A percentile compares a stretch with the other conserved stretches of the same genome.
Conservation (phyloP, 768 basidiomycete genomes). For the Trametes villosa region DNA sequence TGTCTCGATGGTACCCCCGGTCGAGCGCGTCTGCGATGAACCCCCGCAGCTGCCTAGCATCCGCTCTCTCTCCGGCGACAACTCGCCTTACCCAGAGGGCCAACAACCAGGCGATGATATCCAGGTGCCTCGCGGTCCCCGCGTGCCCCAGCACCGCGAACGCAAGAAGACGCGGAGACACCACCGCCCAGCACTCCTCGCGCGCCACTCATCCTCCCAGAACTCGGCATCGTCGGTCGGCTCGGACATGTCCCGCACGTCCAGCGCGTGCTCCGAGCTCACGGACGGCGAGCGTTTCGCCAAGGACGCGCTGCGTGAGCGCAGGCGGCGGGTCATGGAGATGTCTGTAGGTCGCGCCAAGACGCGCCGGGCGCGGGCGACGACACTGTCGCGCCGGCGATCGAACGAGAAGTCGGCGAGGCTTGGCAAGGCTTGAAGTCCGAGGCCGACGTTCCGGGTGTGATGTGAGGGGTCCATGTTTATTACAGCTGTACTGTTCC, state of each 20-base stretch:
- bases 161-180: constrained; percentile 1
- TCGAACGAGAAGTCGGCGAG: background rate
- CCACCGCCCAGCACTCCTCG: constrained; percentile 10
- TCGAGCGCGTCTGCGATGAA: constrained; percentile 1
- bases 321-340: constrained; percentile 26
- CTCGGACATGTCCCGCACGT: constrained; percentile 32
- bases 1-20: background rate
- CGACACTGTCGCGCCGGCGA: constrained; percentile 14
- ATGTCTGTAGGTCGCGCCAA: constrained; percentile 18
- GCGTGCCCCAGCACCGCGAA: background rate
- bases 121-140: background rate
- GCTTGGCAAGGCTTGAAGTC: background rate
- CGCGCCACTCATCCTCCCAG: constrained; percentile 24
- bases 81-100: too few relatives aligned
- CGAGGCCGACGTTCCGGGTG: too few relatives aligned
- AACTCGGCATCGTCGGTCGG: constrained; percentile 24
- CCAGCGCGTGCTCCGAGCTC: constrained; percentile 28
- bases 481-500: background rate
- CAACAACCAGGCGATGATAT: background rate
- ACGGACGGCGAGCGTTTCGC: constrained; percentile 34
- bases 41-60: constrained; percentile 24
- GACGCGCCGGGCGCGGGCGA: constrained; percentile 14
- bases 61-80: background rate
- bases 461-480: too few relatives aligned
- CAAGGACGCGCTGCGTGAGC: constrained; percentile 25